Conservation (phyloP, 2,329 filamentous ascomycete genomes). For the Hypocrella siamensis region DNA sequence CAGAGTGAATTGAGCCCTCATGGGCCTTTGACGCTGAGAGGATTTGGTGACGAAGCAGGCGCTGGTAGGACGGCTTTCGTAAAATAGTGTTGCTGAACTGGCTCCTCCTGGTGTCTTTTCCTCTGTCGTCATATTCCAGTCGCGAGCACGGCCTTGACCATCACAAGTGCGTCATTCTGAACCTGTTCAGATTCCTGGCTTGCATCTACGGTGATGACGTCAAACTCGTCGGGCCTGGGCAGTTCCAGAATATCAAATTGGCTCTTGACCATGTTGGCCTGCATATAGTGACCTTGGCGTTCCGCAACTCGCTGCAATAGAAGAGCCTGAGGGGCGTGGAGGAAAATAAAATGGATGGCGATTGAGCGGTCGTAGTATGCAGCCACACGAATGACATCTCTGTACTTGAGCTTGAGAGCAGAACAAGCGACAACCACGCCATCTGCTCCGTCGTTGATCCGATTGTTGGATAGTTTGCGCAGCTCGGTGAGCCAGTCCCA, state of each 20-base stretch:
- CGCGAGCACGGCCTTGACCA: constrained; percentile 36
- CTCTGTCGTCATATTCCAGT: constrained; percentile 7
- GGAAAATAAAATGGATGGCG: constrained; percentile 85
- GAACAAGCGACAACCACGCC: constrained; percentile 95
- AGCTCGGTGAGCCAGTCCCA: constrained; percentile 91
- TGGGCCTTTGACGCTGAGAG: too few species aligned
- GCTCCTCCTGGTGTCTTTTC: too few species aligned
- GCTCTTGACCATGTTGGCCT: constrained; percentile 84
- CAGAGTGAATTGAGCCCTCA: too few species aligned
- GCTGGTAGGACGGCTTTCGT: too few species aligned
- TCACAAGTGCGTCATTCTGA: constrained; percentile 39
- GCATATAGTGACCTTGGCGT: constrained; percentile 86
- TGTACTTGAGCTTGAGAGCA: constrained; percentile 91
- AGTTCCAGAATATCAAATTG: constrained; percentile 82
- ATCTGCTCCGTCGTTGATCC: constrained; percentile 38
- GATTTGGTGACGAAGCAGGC: too few species aligned
- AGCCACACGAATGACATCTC: constrained; percentile 75
- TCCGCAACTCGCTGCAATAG: constrained; percentile 60
- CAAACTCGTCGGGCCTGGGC: constrained; percentile 52
- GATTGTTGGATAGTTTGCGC: constrained; percentile 48
- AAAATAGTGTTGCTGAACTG: too few species aligned
- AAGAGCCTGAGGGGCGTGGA: constrained; percentile 60
- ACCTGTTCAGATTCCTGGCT: constrained; percentile 43
- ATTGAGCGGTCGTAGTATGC: constrained; percentile 59
- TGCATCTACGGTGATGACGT: constrained; percentile 59